Conservation (phyloP, 352 stramenopile species). For the Halophytophthora batemanensis region DNA sequence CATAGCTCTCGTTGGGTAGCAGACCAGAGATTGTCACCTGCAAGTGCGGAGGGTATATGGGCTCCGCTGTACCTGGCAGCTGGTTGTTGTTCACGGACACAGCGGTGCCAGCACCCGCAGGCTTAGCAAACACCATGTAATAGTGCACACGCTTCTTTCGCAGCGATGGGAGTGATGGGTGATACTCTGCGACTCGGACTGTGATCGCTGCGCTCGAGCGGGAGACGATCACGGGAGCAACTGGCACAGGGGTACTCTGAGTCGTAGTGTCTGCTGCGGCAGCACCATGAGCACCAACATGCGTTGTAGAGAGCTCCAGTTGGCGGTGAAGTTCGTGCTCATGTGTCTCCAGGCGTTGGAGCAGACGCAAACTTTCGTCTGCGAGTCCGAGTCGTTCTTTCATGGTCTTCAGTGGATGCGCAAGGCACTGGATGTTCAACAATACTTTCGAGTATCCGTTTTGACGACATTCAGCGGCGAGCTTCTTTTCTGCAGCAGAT, state of each 20-base stretch:
- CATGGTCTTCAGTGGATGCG: slow-evolving; percentile 7
- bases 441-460: slow-evolving; percentile 50
- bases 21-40: slow-evolving; percentile 50
- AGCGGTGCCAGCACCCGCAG: slow-evolving; percentile 59
- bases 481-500: slow-evolving; percentile 19
- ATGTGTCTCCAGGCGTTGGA: slow-evolving; percentile 36
- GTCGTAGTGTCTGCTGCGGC: background rate
- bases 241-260: slow-evolving; percentile 17
- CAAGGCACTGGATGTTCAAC: slow-evolving; percentile 43
- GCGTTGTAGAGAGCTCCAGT: background rate
- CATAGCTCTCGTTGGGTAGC: slow-evolving; percentile 70
- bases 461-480: slow-evolving; percentile 45
- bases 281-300: background rate
- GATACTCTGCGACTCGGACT: slow-evolving; percentile 42
- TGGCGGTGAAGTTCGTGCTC: slow-evolving; percentile 38
- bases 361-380: slow-evolving; percentile 39
- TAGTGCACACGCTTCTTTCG: slow-evolving; percentile 41
- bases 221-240: slow-evolving; percentile 44
- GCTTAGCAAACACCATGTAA: slow-evolving; percentile 82
- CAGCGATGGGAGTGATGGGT: slow-evolving; percentile 19
- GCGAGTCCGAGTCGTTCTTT: slow-evolving; percentile 21
- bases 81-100: slow-evolving; percentile 76
- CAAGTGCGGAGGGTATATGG: slow-evolving; percentile 26
- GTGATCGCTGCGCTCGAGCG: slow-evolving; percentile 54
- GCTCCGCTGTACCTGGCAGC: slow-evolving; percentile 54